Evolutionary conservation across 2,329 filamentous ascomycete species (phyloP).

Genomic region (Capronia americana): DNA sequence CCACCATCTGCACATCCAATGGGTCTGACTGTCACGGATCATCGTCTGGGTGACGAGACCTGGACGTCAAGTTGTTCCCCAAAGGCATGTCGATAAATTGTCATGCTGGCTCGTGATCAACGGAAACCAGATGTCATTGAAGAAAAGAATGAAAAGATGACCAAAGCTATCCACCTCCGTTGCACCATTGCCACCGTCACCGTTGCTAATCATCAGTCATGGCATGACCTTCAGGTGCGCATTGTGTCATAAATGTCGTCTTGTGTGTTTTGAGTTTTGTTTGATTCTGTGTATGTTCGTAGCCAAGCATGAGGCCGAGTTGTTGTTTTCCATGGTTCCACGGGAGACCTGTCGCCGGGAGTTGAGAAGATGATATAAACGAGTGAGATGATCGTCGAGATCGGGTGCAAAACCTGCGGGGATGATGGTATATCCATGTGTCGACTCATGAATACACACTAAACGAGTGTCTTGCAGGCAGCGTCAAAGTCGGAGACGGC

Average conservation of each 20-base stretch:
- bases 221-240: conserved; percentile 21
- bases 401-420: conserved; percentile 36
- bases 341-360: conserved; percentile 31
- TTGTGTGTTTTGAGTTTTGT: conserved; percentile 20
- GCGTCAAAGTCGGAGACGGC: conserved; percentile 31
- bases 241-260: conserved; percentile 4
- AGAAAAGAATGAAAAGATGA: conserved; percentile 7
- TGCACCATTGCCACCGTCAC: conserved; percentile 20
- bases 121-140: conserved; percentile 6
- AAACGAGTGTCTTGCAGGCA: conserved; percentile 37
- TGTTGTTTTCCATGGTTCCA: conserved; percentile 26
- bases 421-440: conserved; percentile 36
- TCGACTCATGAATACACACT: conserved; percentile 36
- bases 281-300: conserved; percentile 11
- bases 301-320: conserved; percentile 22
- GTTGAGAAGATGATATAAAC: conserved; percentile 18
- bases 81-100: conserved; percentile 27
- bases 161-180: conserved; percentile 6
- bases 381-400: conserved; percentile 33
- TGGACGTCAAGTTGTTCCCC: conserved; percentile 4
- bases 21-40: conserved; percentile 3
- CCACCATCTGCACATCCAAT: conserved; percentile 37
- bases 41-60: background rate
- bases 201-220: conserved; percentile 25
- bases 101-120: conserved; percentile 1